Conservation (phyloP, 1,284 basidiomycete species). For the Veloboletus limbatus region DNA sequence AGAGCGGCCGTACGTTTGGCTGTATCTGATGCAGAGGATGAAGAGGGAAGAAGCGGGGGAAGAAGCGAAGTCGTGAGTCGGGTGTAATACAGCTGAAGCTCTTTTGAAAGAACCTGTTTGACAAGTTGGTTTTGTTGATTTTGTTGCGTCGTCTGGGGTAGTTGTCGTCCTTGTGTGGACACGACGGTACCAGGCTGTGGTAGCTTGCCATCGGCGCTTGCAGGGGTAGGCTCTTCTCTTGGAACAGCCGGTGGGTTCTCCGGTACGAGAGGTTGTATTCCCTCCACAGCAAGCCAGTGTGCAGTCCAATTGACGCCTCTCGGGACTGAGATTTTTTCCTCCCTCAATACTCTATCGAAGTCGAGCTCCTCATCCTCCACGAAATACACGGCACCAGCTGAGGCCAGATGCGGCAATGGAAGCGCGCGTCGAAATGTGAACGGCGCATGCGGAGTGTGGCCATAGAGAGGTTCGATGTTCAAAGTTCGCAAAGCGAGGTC, state of each 20-base stretch:
- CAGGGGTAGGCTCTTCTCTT: slow-evolving; percentile 44
- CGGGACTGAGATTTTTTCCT: slow-evolving; percentile 77
- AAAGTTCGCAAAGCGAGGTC: slow-evolving; percentile 91
- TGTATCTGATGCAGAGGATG: slow-evolving; percentile 39
- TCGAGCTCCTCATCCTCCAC: slow-evolving; percentile 98
- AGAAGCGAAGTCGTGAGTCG: slow-evolving; percentile 86
- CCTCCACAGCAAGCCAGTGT: slow-evolving; percentile 98
- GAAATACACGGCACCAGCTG: slow-evolving; percentile 78
- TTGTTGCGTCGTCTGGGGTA: slow-evolving; percentile 42
- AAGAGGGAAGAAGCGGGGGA: slow-evolving; percentile 66
- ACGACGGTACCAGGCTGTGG: slow-evolving; percentile 21
- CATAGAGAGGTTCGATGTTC: slow-evolving; percentile 90
- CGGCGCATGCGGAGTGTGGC: slow-evolving; percentile 70
- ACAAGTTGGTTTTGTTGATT: slow-evolving; percentile 67
- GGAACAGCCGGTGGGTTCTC: slow-evolving; percentile 90
- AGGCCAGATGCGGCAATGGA: slow-evolving; percentile 58
- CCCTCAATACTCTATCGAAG: slow-evolving; percentile 84
- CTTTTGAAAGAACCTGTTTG: slow-evolving; percentile 91
- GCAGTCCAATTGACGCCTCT: slow-evolving; percentile 81
- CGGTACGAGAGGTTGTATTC: slow-evolving; percentile 93
- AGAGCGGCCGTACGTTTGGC: slow-evolving; percentile 83
- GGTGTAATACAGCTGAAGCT: slow-evolving; percentile 94
- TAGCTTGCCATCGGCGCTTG: slow-evolving; percentile 36
- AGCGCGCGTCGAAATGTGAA: slow-evolving; percentile 73
- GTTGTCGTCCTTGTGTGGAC: slow-evolving; percentile 37